These are phyloP conservation scores for Solanum piurae DNA, from an alignment of 257 asterid species.

Conservation along the genomic window DNA sequence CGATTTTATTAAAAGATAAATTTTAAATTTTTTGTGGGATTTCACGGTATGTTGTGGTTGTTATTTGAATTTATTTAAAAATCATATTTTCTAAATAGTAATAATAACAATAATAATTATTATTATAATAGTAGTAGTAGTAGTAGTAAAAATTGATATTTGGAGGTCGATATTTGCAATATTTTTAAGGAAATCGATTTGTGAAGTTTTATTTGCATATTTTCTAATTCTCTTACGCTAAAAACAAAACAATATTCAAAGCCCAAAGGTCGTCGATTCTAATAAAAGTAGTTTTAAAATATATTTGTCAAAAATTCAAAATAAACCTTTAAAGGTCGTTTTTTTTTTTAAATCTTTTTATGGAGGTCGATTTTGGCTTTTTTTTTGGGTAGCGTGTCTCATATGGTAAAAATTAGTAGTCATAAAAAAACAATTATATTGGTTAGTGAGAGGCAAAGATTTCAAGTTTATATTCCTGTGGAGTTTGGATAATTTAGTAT, in stretches of 20 bases:
- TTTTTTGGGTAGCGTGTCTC: background rate
- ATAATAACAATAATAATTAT: too few relatives aligned
- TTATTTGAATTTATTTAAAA: too few relatives aligned
- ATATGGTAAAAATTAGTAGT: background rate
- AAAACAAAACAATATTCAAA: background rate
- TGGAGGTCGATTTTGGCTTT: background rate
- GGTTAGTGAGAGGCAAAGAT: background rate
- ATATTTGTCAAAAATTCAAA: too few relatives aligned
- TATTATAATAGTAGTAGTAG: too few relatives aligned
- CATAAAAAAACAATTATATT: too few relatives aligned
- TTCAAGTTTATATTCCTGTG: background rate
- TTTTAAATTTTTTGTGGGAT: too few relatives aligned
- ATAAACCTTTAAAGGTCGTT: background rate
- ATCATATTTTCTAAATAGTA: too few relatives aligned
- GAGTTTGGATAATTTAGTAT: background rate
- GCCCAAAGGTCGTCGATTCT: background rate
- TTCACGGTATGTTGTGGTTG: too few relatives aligned
- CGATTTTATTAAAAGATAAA: background rate
- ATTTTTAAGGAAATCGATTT: background rate
- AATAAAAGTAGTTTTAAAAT: too few relatives aligned
- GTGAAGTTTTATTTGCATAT: background rate
- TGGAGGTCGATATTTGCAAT: background rate
- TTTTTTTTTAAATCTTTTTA: too few relatives aligned
- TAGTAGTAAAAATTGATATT: too few relatives aligned
- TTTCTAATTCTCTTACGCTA: background rate